Evolutionary conservation across 768 basidiomycete genomes (phyloP).

Genomic region (Panaeolus cyanescens): DNA sequence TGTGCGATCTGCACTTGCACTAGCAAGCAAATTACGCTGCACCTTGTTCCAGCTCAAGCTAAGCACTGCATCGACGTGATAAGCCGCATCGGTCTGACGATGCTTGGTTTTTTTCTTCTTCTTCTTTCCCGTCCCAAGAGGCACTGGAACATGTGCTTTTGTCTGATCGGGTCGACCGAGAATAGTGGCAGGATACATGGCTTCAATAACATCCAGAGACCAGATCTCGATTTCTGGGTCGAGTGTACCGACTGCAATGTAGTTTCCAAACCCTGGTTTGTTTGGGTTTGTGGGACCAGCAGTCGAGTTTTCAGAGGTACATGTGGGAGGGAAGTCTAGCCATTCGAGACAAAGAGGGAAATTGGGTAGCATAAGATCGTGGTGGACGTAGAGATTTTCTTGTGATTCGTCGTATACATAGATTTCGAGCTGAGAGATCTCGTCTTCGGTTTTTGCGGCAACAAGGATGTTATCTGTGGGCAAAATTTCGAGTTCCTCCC

Average conservation of each 20-base stretch:
- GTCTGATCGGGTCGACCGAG: conserved; percentile 89
- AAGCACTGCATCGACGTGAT: conserved; percentile 96
- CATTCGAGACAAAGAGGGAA: conserved; percentile 99
- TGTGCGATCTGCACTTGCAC: conserved; percentile 90
- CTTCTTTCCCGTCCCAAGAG: conserved; percentile 94
- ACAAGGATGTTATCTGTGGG: conserved; percentile 93
- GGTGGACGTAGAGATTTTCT: conserved; percentile 94
- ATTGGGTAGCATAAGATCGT: conserved; percentile 96
- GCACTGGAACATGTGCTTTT: conserved; percentile 73
- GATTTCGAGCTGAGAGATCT: conserved; percentile 92
- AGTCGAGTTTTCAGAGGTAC: conserved; percentile 38
- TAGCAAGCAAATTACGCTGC: conserved; percentile 90
- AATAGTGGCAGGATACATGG: conserved; percentile 90
- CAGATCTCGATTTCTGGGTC: conserved; percentile 99
- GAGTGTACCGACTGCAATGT: conserved; percentile 94
- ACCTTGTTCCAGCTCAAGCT: conserved; percentile 88
- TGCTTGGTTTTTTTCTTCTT: conserved; percentile 87
- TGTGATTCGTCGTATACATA: conserved; percentile 93
- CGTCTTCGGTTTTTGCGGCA: conserved; percentile 93
- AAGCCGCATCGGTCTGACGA: conserved; percentile 56
- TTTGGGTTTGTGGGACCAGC: conserved; percentile 23
- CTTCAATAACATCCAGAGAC: conserved; percentile 92
- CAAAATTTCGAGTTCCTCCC: conserved; percentile 84
- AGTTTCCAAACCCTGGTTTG: conserved; percentile 67
- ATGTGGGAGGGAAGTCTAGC: conserved; percentile 90